These are phyloP conservation scores for Agrocybe pediades DNA, from an alignment of 768 basidiomycete species.

Conservation along the genomic window DNA sequence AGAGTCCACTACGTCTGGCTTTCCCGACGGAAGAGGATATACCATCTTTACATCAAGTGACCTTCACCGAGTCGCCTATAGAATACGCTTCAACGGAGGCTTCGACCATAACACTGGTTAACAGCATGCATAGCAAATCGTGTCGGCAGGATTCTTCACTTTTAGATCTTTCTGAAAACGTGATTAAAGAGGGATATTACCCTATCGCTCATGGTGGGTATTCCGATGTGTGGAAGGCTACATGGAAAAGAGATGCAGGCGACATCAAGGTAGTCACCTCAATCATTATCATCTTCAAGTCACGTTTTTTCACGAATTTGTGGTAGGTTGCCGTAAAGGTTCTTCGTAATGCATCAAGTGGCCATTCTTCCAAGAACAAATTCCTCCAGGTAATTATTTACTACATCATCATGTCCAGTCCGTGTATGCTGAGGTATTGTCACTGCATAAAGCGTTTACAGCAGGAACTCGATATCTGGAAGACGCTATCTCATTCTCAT, in stretches of 20 bases:
- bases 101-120: background rate
- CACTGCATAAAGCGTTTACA: slow-evolving; percentile 27
- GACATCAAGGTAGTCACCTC: slow-evolving; percentile 21
- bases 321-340: slow-evolving; percentile 35
- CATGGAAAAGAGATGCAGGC: slow-evolving; percentile 29
- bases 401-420: background rate
- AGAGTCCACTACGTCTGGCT: slow-evolving; percentile 15
- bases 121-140: background rate
- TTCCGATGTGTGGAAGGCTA: slow-evolving; percentile 43
- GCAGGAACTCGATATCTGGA: slow-evolving; percentile 40
- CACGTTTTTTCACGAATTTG: background rate
- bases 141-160: slow-evolving; percentile 5
- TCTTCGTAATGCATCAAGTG: slow-evolving; percentile 32
- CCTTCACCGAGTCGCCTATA: slow-evolving; percentile 1
- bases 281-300: background rate
- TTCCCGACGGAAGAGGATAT: slow-evolving; percentile 7
- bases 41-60: slow-evolving; percentile 3
- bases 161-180: slow-evolving; percentile 32
- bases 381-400: slow-evolving; percentile 28
- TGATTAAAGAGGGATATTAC: slow-evolving; percentile 31
- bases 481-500: slow-evolving; percentile 38
- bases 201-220: slow-evolving; percentile 44
- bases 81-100: background rate
- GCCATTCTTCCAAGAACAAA: slow-evolving; percentile 31
- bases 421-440: background rate